Percentiles rank a stretch among this genome's conserved stretches.
Evolutionary conservation across 192 early-diverging fungal genomes (phyloP).

Genomic region (Geranomyces michiganensis): DNA sequence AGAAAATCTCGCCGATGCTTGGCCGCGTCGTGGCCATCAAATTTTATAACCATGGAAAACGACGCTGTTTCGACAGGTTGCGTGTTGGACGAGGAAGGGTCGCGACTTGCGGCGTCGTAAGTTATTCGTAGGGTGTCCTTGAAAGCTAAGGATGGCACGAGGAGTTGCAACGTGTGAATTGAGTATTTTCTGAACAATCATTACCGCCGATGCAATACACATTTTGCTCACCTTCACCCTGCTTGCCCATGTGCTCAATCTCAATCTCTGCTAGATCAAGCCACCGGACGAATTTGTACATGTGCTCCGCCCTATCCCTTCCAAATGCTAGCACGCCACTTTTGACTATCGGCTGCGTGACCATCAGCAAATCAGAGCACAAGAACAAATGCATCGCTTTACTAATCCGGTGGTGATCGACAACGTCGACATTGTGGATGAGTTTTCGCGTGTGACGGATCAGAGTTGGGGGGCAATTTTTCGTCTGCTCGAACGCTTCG

Average conservation of each 20-base stretch:
- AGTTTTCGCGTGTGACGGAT: slow-evolving; percentile 48
- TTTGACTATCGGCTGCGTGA: slow-evolving; percentile 33
- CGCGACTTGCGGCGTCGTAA: slow-evolving; percentile 13
- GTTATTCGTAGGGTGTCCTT: slow-evolving; percentile 29
- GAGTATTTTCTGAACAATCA: background rate
- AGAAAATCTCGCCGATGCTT: slow-evolving; percentile 35
- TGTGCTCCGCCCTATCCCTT: slow-evolving; percentile 22
- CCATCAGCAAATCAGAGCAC: slow-evolving; percentile 56
- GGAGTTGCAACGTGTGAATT: background rate
- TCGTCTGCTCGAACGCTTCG: slow-evolving; percentile 54
- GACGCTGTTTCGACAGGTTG: slow-evolving; percentile 23
- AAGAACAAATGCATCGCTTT: slow-evolving; percentile 41
- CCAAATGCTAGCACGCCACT: slow-evolving; percentile 20
- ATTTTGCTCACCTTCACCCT: slow-evolving; percentile 8
- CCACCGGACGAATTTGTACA: slow-evolving; percentile 50
- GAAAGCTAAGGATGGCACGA: slow-evolving; percentile 10
- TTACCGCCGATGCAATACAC: too few species aligned
- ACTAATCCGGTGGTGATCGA: slow-evolving; percentile 30
- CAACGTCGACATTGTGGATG: slow-evolving; percentile 50
- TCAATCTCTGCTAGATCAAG: slow-evolving; percentile 52
- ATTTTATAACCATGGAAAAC: slow-evolving; percentile 26
- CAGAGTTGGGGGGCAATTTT: slow-evolving; percentile 56
- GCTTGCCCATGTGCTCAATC: slow-evolving; percentile 36
- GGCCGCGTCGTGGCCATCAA: slow-evolving; percentile 33
- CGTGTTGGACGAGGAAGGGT: slow-evolving; percentile 10